Evolutionary conservation across 176 grass and related monocot species (phyloP).

Genomic region (Alloteropsis semialata): DNA sequence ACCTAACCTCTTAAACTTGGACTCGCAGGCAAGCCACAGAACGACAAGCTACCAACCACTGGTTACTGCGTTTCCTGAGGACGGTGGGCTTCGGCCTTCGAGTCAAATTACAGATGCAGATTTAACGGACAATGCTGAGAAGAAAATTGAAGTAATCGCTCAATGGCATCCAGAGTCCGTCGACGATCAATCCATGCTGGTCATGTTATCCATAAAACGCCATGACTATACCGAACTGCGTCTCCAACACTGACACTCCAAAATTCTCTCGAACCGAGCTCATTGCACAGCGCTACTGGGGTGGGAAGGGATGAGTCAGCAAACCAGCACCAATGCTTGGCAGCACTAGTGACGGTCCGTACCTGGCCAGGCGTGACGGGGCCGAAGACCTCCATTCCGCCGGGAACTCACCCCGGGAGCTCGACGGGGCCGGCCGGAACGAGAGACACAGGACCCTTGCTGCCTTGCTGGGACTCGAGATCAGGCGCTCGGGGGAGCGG

Average conservation of each 20-base stretch:
- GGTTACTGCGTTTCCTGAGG: neutral
- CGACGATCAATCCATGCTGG: neutral
- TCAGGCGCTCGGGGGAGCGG: slow-evolving; percentile 15
- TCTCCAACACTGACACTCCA: neutral
- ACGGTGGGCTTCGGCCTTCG: neutral
- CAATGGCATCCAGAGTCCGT: neutral
- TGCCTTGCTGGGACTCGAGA: neutral
- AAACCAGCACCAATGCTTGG: neutral
- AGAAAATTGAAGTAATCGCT: neutral
- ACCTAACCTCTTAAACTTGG: neutral
- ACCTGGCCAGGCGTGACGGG: slow-evolving; percentile 75
- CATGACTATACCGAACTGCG: neutral
- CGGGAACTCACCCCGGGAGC: neutral
- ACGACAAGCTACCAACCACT: slow-evolving; percentile 13
- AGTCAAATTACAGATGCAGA: neutral
- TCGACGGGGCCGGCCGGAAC: neutral
- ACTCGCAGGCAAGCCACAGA: neutral
- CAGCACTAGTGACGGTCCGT: slow-evolving; percentile 37
- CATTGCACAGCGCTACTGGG: neutral
- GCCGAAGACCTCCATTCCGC: slow-evolving; percentile 67
- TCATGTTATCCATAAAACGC: neutral
- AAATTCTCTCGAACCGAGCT: neutral
- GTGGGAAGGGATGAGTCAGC: neutral
- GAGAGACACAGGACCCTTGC: neutral
- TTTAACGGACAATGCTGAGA: neutral